These are phyloP conservation scores for Leucocoprinus sp. DNA, from an alignment of 768 basidiomycete species.

Conservation along the genomic window DNA sequence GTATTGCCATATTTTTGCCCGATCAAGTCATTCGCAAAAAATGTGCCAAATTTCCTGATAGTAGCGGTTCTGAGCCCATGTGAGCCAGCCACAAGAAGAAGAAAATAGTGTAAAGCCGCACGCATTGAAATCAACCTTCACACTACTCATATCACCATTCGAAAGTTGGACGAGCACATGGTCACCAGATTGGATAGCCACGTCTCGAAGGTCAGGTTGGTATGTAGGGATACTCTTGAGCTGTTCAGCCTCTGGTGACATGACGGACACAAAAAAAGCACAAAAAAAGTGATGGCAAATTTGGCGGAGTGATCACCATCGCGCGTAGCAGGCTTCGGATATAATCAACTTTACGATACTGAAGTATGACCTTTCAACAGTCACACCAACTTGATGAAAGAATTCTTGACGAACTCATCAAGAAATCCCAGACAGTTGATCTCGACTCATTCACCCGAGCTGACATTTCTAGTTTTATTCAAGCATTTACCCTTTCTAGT, in stretches of 20 bases:
- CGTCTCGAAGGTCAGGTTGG: constrained; percentile 3
- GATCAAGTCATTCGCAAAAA: constrained; percentile 69
- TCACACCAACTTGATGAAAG: constrained; percentile 4
- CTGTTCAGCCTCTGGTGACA: constrained; percentile 5
- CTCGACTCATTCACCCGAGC: constrained; percentile 35
- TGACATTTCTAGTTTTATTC: constrained; percentile 44
- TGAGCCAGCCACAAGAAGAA: constrained; percentile 4
- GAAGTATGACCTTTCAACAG: neutral
- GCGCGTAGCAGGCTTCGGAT: neutral
- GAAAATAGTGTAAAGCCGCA: constrained; percentile 28
- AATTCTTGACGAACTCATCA: constrained; percentile 4
- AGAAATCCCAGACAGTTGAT: constrained; percentile 14
- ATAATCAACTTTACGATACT: neutral
- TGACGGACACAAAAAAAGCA: neutral
- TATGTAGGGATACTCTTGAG: neutral
- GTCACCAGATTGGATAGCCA: constrained; percentile 55
- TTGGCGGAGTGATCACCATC: constrained; percentile 3
- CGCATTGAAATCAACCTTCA: constrained; percentile 68
- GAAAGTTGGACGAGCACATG: constrained; percentile 76
- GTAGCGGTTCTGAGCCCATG: constrained; percentile 47
- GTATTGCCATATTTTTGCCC: constrained; percentile 81
- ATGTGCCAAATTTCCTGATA: constrained; percentile 82
- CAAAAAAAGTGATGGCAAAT: constrained; percentile 1
- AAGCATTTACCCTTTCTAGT: constrained; percentile 38
- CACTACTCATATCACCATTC: constrained; percentile 67